Base-by-base conservation (phyloP, 805 yeast genomes). In the Ogataea salicorniae region DNA sequence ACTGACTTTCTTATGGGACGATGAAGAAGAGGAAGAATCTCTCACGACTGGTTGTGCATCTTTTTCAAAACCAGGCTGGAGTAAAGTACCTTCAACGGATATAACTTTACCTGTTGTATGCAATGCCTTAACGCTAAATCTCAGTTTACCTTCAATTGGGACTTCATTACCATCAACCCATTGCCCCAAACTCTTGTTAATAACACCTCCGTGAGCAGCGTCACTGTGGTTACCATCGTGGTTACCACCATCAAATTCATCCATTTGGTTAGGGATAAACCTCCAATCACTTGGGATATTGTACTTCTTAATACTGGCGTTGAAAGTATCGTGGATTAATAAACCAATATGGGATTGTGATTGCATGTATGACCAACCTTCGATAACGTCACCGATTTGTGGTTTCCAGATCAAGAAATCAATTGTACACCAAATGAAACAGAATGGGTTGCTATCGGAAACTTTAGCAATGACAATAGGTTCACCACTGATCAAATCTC, bases 271-370 rank as follows among this genome's bases (percentile, higher is more conserved):
- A 43, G 94, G 92, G 46, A 87, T 76, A 67, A 92, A 94, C 34
- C 73, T 72, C 99, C 99, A 94, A 41, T 73, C 77, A 38, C 72
- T 69, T n/a, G 99, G 99, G 51, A 94, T 90, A 57, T 81, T 83
- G 62, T 77, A 83, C 63, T 87, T 82, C 67, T 87, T 88, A 53
- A 94, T 88, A 41, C 92, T 82, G 20, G 97, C 97, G 68, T 94
- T 94, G 72, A 94, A 94, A 1, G 95, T 88, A 68, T 94, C 98
- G 64, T 88, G 91, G 43, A 94, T 75, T 54, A 94, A 75, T 51
- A 94, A 73, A 50, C 97, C 98, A 58, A 94, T 85, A 63, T 94
- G 99, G 7, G 96, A 84, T 16, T 95, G 96, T 3, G 96, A 84
- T 71, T 92, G 97, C 79, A 92, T 83, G 70, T 88, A 89, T 46